Evolutionary conservation across 345 rosid species (phyloP).

Genomic region (Eucalyptus regnans): DNA sequence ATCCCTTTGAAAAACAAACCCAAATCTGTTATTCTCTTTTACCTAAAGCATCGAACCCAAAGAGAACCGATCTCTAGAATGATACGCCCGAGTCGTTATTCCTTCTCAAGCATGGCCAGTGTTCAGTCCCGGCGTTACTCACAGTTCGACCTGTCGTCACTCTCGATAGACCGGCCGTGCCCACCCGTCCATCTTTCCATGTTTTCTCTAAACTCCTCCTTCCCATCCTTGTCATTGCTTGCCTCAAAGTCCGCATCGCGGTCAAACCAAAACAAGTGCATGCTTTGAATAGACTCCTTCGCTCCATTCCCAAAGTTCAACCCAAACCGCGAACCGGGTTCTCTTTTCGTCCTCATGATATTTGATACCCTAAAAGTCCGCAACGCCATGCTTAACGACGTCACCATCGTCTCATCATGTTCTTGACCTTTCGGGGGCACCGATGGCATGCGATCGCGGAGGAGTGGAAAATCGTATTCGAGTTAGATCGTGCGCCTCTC

Average conservation of each 20-base stretch:
- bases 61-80: neutral
- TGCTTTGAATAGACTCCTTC: neutral
- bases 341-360: neutral
- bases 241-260: neutral
- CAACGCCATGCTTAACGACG: neutral
- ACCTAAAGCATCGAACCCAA: fast-evolving
- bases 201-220: neutral
- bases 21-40: fast-evolving
- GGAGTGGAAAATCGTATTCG: neutral
- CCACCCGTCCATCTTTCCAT: neutral
- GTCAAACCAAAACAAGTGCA: neutral
- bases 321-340: neutral
- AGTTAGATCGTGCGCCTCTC: neutral
- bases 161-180: neutral
- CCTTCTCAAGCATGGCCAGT: fast-evolving
- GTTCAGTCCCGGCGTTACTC: fast-evolving
- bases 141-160: fast-evolving
- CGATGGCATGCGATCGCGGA: neutral
- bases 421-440: neutral
- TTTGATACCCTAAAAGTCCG: neutral
- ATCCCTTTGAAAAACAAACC: neutral
- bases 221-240: neutral
- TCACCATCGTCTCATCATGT: neutral
- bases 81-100: fast-evolving
- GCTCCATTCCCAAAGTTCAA: neutral